Conservation (phyloP, 1,139 yeast species). For the Zygosaccharomyces sapae region DNA sequence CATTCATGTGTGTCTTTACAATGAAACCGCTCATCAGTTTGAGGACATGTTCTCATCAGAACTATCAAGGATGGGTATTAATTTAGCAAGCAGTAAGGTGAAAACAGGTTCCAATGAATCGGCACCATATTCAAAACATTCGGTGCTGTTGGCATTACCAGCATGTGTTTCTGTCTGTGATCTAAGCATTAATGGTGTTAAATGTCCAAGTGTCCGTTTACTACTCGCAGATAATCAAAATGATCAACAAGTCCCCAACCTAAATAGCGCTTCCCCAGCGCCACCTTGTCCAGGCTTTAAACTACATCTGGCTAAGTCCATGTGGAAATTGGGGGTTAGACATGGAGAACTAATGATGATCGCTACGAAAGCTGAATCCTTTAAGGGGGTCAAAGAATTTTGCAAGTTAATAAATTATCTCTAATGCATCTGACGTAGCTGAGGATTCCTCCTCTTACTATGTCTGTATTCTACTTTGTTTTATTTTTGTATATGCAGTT, state of each 20-base stretch:
- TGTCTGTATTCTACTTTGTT: too few relatives aligned
- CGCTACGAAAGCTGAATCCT: conserved; percentile 28
- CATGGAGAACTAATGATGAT: conserved; percentile 25
- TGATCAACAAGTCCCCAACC: conserved; percentile 24
- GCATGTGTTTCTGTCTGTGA: conserved; percentile 28
- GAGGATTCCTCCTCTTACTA: too few relatives aligned
- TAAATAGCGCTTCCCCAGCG: conserved; percentile 13
- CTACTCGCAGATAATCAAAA: conserved; percentile 23
- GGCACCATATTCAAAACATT: conserved; percentile 2
- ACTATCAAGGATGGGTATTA: conserved; percentile 13
- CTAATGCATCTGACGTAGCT: background rate
- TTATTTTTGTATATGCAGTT: background rate
- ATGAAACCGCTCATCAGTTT: conserved; percentile 33
- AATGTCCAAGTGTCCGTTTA: conserved; percentile 25
- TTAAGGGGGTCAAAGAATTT: conserved; percentile 26
- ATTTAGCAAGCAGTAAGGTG: conserved; percentile 14
- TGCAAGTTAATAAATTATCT: conserved; percentile 18
- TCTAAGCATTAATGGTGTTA: conserved; percentile 23
- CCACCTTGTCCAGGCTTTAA: conserved; percentile 24
- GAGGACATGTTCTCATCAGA: conserved; percentile 26
- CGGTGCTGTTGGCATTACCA: conserved; percentile 23
- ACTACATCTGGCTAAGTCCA: conserved; percentile 28
- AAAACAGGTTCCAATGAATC: conserved; percentile 6
- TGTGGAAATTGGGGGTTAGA: conserved; percentile 32
- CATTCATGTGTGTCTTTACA: conserved; percentile 32